Evolutionary conservation across 352 stramenopile genomes (phyloP), one percentile per base, ranked within the genome.

Genomic region (Phytophthora quininea): DNA sequence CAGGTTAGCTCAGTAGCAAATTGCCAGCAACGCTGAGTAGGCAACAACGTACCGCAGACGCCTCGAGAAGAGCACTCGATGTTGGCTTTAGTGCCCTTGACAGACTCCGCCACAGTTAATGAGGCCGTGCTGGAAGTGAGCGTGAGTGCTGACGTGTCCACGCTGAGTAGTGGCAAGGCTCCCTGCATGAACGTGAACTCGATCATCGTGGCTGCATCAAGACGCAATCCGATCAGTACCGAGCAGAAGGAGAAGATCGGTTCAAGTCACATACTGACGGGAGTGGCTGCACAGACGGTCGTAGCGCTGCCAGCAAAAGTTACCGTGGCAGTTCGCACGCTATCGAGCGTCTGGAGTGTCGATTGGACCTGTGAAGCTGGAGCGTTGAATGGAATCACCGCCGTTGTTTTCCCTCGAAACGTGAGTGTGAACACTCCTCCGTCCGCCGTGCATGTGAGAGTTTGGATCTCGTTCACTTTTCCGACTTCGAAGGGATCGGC

Each of bases 401-500:
- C 53, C 8, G 86, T 93, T 24, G 72, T 88, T 42, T 89, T 71
- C 51, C 82, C 71, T 8, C 88, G 78, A 59, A 95, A 96, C 11
- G 74, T 92, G 60, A 96, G 72, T 29, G 64, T 79, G 61, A 96
- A 93, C 14, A 79, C 54, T 2, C 82, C 82, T 32, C 74, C 80
- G 47, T 87, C 64, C 7, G 79, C 84, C 14, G 54, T 70, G 66
- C 86, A 94, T 6, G 61, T 67, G 3, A 94, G 51, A 2, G 71
- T 88, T 58, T 92, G 86, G 46, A 85, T 84, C 64, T 94, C 86
- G 51, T 94, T 88, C 46, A 90, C 80, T 38, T 76, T 86, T 31
- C 75, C 84, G 0, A 65, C 71, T 9, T 92, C 80, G 48, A 89
- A 84, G 27, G 90, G 92, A 54, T 98, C 91, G 31, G 95, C 93